Base-by-base conservation (phyloP, 2,329 filamentous ascomycete genomes). In the Fusarium armeniacum region DNA sequence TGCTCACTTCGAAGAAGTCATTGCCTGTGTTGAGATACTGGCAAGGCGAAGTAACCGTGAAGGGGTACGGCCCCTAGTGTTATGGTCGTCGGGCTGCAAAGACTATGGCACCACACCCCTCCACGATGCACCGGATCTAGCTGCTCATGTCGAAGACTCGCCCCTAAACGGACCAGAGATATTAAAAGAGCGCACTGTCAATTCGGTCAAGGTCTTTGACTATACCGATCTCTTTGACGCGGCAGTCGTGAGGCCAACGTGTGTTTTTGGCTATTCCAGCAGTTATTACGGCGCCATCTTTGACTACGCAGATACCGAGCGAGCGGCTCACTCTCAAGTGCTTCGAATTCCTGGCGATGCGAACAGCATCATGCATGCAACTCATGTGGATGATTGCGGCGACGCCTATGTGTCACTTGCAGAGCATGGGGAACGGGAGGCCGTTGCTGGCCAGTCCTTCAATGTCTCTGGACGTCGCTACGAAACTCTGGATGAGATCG, bases 301-400 rank as follows among this genome's bases (percentile, higher is more conserved):
- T 61, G 75, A 80, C 22, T 77, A 79, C 32, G 77, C 79, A 1
- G 75, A 74, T 2, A 52, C 67, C 4, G 69, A 6, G 65, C 76
- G 12, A 73, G 70, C 5, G 67, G 60, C 50, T 4, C 46, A 62
- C 5, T 58, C 67, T 6, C 64, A 69, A 15, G 61, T 71, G 3
- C 69, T 84, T 32, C 65, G 72, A 18, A 61, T 85, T 5, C 75
- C 79, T 0, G 73, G 77, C 1, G 67, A 80, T 41, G 75, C 77
- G 0, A 74, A 79, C 20, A 80, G 76, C 16, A 81, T 85, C 33
- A 73, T 84, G 63, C 84, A 86, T 60, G 81, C 79, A 5, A 77
- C 81, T 38, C 84, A 86, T 62, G 77, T 86, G 15, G 84, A 86
- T 65, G 84, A 86, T 65, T 85, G 83, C 47, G 83, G 74, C 3